A percentile compares a stretch with the other conserved stretches of the same genome.
These are phyloP conservation scores for Basidiobolus meristosporus DNA, from an alignment of 371 early-diverging fungal species.

Conservation along the genomic window DNA sequence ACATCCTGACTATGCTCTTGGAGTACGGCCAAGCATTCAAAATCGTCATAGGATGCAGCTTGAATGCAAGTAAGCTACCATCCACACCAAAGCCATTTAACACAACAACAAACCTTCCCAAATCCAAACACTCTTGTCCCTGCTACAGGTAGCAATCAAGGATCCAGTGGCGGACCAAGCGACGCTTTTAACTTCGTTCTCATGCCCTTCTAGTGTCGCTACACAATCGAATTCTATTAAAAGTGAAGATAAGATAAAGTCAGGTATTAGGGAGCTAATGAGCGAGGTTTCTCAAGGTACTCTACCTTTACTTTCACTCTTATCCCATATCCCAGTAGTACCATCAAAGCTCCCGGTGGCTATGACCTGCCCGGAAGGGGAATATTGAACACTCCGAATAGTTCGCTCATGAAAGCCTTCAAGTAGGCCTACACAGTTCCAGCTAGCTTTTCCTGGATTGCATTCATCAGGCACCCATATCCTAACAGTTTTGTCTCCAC, in stretches of 20 bases:
- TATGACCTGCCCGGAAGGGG: conserved; percentile 48
- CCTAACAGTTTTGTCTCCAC: conserved; percentile 74
- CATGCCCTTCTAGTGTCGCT: conserved; percentile 93
- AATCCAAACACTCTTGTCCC: conserved; percentile 95
- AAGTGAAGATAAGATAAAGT: too few species aligned
- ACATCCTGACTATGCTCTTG: conserved; percentile 95
- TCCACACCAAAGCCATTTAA: too few species aligned
- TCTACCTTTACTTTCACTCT: conserved; percentile 18
- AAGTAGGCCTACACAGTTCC: conserved; percentile 56
- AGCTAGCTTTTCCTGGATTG: too few species aligned
- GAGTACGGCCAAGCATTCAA: conserved; percentile 86
- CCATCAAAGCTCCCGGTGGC: conserved; percentile 91
- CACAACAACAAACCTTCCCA: conserved; percentile 88
- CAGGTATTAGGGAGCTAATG: too few species aligned
- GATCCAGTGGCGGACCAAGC: conserved; percentile 69
- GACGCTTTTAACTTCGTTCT: conserved; percentile 91
- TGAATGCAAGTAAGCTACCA: too few species aligned
- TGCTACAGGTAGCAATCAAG: conserved; percentile 77
- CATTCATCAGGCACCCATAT: conserved; percentile 53
- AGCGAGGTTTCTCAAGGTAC: too few species aligned
- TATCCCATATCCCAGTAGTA: conserved; percentile 82
- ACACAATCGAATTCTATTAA: conserved; percentile 61
- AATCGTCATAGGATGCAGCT: conserved; percentile 44
- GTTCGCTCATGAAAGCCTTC: conserved; percentile 81
- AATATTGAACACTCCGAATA: conserved; percentile 74